phyloP scores from a whole-genome alignment of 768 basidiomycete genomes.

The Tricholoma flavovirens region DNA sequence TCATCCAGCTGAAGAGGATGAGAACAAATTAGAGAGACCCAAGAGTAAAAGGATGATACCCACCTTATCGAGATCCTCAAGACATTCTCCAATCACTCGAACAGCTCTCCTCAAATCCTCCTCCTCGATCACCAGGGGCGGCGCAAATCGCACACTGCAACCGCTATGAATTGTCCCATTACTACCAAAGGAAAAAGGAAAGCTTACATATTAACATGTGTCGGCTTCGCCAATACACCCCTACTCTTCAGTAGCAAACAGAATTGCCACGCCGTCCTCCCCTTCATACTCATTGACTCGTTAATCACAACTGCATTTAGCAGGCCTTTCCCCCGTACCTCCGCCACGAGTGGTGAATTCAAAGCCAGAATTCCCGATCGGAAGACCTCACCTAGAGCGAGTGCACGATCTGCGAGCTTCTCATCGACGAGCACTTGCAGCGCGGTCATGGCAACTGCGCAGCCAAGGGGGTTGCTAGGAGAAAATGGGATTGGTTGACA shows the following conservation, averaged over 20 bases:
- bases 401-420: slow-evolving; percentile 75
- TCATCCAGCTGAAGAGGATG: slow-evolving; percentile 27
- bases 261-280: slow-evolving; percentile 91
- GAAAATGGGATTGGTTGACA: neutral
- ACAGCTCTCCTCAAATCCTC: slow-evolving; percentile 74
- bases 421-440: slow-evolving; percentile 89
- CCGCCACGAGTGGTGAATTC: slow-evolving; percentile 64
- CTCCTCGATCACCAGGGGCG: slow-evolving; percentile 92
- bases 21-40: neutral
- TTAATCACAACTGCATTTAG: slow-evolving; percentile 94
- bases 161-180: neutral
- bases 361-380: slow-evolving; percentile 54
- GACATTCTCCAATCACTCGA: slow-evolving; percentile 65
- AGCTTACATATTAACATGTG: slow-evolving; percentile 87
- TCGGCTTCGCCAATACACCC: slow-evolving; percentile 93
- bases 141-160: slow-evolving; percentile 88
- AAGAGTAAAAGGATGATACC: slow-evolving; percentile 14
- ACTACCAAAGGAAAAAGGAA: neutral
- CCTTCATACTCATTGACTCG: slow-evolving; percentile 68
- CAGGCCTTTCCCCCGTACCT: slow-evolving; percentile 82
- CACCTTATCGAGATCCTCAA: slow-evolving; percentile 78
- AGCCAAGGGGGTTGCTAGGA: slow-evolving; percentile 84
- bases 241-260: slow-evolving; percentile 89
- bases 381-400: slow-evolving; percentile 76
- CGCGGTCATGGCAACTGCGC: slow-evolving; percentile 93